Percentiles rank a stretch among this genome's conserved stretches.
Conservation (phyloP, 106 monocot genomes). For the Acorus calamus region DNA sequence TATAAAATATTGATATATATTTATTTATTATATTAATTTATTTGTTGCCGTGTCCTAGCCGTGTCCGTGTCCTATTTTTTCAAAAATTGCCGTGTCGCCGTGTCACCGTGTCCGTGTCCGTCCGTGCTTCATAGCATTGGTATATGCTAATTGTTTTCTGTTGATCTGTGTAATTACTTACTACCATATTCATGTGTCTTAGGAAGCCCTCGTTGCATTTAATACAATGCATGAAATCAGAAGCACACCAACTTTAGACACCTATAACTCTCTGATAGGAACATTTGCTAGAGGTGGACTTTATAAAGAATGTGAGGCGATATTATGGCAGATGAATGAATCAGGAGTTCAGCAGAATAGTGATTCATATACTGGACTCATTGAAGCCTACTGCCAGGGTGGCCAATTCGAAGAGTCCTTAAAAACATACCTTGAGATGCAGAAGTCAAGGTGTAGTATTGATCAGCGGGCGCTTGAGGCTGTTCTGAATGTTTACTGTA, state of each 20-base stretch:
- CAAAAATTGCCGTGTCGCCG: no score
- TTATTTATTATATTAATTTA: no score
- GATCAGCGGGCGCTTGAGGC: slow-evolving; percentile 66
- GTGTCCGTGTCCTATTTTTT: no score
- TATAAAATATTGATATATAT: no score
- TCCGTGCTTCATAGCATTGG: no score
- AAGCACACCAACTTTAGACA: slow-evolving; percentile 61
- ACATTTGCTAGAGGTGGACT: slow-evolving; percentile 82
- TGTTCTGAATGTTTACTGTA: slow-evolving; percentile 61
- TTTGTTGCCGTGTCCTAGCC: no score
- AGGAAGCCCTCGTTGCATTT: slow-evolving; percentile 90
- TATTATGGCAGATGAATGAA: slow-evolving; percentile 54
- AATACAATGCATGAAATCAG: slow-evolving; percentile 93
- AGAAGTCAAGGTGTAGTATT: slow-evolving; percentile 67
- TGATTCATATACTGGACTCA: slow-evolving; percentile 61
- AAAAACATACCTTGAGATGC: slow-evolving; percentile 84
- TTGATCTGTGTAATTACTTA: no score
- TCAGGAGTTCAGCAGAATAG: slow-evolving; percentile 53
- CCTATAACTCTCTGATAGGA: slow-evolving; percentile 55
- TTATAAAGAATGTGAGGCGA: slow-evolving; percentile 63
- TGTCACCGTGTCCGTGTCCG: no score
- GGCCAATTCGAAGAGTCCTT: slow-evolving; percentile 85
- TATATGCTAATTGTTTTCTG: no score
- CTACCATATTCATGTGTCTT: no score
- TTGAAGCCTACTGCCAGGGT: slow-evolving; percentile 73